Percentiles rank a stretch among this genome's conserved stretches.
phyloP scores from a whole-genome alignment of 805 yeast genomes.

The Ascoidea tarda region DNA sequence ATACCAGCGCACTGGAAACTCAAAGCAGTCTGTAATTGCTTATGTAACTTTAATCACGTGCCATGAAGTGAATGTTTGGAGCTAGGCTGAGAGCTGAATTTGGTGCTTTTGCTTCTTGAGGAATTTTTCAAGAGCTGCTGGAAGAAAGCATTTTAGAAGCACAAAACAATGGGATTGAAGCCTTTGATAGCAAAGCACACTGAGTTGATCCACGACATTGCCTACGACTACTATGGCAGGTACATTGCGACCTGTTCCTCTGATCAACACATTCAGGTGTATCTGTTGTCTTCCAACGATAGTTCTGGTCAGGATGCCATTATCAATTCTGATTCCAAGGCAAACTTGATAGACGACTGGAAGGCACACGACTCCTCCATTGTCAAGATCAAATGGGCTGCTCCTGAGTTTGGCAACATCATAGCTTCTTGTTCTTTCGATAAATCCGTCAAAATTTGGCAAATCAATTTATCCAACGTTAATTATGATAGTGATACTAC shows the following conservation, averaged over 20 bases:
- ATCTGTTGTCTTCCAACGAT: slow-evolving; percentile 31
- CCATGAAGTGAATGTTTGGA: too few relatives aligned
- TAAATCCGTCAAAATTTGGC: slow-evolving; percentile 81
- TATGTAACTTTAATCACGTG: too few relatives aligned
- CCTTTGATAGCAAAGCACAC: slow-evolving; percentile 87
- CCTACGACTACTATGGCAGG: slow-evolving; percentile 86
- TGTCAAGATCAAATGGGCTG: slow-evolving; percentile 79
- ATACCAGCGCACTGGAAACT: too few relatives aligned
- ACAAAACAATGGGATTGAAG: slow-evolving; percentile 21
- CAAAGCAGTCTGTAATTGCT: too few relatives aligned
- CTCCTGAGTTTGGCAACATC: slow-evolving; percentile 84
- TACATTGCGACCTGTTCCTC: slow-evolving; percentile 91
- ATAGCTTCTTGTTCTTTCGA: slow-evolving; percentile 86
- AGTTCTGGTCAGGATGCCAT: slow-evolving; percentile 34
- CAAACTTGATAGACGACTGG: slow-evolving; percentile 86
- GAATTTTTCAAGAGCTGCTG: too few relatives aligned
- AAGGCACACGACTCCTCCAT: slow-evolving; percentile 89
- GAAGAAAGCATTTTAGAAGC: too few relatives aligned
- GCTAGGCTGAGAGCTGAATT: too few relatives aligned
- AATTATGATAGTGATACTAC: too few relatives aligned
- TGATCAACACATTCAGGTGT: slow-evolving; percentile 86
- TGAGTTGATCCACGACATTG: slow-evolving; percentile 80
- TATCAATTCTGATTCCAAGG: slow-evolving; percentile 21
- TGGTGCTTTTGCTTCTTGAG: too few relatives aligned
- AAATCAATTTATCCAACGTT: slow-evolving; percentile 63